Conservation (phyloP, 352 stramenopile species). For the Phytophthora quininea region DNA sequence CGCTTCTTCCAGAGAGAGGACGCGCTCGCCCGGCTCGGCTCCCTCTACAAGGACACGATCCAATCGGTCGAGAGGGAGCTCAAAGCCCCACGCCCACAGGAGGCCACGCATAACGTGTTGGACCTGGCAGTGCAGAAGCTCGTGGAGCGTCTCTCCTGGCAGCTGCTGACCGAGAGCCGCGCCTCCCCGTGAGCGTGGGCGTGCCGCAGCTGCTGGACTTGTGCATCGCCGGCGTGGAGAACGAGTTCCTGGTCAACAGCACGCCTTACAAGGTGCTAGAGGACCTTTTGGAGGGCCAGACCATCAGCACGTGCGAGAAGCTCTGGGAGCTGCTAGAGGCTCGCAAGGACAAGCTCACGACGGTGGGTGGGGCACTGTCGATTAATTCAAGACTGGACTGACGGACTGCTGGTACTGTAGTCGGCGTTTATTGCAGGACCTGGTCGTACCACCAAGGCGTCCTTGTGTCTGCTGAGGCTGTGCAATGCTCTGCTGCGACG, state of each 20-base stretch:
- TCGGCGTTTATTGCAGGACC: slow-evolving; percentile 70
- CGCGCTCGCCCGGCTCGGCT: slow-evolving; percentile 53
- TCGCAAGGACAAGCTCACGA: slow-evolving; percentile 78
- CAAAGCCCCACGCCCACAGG: slow-evolving; percentile 39
- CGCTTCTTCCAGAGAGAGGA: slow-evolving; percentile 66
- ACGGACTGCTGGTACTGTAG: slow-evolving; percentile 26
- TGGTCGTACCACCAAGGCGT: slow-evolving; percentile 80
- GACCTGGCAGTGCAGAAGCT: slow-evolving; percentile 83
- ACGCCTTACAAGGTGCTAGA: slow-evolving; percentile 88
- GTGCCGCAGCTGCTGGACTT: slow-evolving; percentile 77
- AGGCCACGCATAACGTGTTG: slow-evolving; percentile 66
- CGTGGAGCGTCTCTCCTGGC: slow-evolving; percentile 81
- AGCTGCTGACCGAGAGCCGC: slow-evolving; percentile 63
- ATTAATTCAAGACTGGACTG: slow-evolving; percentile 5
- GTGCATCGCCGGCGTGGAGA: slow-evolving; percentile 77
- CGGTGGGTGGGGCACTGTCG: slow-evolving; percentile 18
- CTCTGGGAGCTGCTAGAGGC: slow-evolving; percentile 84
- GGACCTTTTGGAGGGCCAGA: slow-evolving; percentile 88
- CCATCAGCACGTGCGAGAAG: slow-evolving; percentile 85
- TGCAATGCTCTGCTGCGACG: slow-evolving; percentile 86
- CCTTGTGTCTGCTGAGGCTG: slow-evolving; percentile 79
- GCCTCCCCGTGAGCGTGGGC: slow-evolving; percentile 65
- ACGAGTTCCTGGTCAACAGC: slow-evolving; percentile 68
- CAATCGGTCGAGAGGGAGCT: slow-evolving; percentile 37
- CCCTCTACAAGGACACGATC: slow-evolving; percentile 50